These are phyloP conservation scores for Citrus sp. DNA, from an alignment of 345 rosid species.

Conservation along the genomic window DNA sequence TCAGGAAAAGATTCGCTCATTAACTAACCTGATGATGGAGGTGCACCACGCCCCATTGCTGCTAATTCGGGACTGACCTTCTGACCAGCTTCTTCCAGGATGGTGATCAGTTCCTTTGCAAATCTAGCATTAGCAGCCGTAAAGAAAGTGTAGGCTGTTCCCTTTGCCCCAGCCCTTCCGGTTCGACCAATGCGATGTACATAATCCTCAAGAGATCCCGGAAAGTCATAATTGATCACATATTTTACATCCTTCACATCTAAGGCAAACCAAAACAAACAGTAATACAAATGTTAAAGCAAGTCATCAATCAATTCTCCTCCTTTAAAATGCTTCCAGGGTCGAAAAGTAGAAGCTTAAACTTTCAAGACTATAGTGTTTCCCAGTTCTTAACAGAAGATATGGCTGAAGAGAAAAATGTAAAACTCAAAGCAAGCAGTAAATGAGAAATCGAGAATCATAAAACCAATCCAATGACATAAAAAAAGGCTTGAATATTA, in stretches of 20 bases:
- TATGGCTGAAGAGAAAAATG: background rate
- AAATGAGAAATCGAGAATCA: background rate
- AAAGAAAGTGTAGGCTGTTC: slow-evolving; percentile 97
- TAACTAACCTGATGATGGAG: slow-evolving; percentile 78
- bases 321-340: background rate
- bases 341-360: background rate
- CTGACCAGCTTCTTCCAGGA: slow-evolving; percentile 98
- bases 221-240: slow-evolving; percentile 97
- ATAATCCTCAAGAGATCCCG: slow-evolving; percentile 97
- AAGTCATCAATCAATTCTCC: background rate
- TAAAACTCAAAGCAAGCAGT: background rate
- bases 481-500: background rate
- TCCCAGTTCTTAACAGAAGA: background rate
- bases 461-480: background rate
- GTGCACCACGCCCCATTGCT: slow-evolving; percentile 95
- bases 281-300: background rate
- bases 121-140: slow-evolving; percentile 95
- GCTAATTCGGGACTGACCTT: slow-evolving; percentile 84
- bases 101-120: slow-evolving; percentile 82
- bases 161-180: slow-evolving; percentile 99
- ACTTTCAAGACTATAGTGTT: background rate
- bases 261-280: slow-evolving; percentile 33
- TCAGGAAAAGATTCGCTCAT: background rate
- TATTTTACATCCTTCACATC: slow-evolving; percentile 97
- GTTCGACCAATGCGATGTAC: slow-evolving; percentile 98